Conservation (phyloP, 139 green algal genomes). For the Eudorina sp. region DNA sequence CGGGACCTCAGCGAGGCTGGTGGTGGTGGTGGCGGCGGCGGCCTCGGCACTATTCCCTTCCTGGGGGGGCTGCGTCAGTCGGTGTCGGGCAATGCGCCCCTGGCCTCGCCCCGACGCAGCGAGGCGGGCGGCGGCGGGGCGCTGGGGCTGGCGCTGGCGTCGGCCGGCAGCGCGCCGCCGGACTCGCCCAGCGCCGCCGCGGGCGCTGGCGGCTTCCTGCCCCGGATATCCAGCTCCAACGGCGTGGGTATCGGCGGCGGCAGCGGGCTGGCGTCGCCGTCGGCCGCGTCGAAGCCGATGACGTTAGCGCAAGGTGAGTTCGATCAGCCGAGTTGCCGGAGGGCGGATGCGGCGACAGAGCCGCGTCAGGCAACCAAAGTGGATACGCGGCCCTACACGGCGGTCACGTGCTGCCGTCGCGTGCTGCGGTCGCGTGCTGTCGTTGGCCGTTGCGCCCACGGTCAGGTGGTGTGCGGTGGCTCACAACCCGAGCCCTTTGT, state of each 20-base stretch:
- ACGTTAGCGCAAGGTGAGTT: constrained; percentile 17
- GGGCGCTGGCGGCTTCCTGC: background rate
- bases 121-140: background rate
- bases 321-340: background rate
- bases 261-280: background rate
- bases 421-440: background rate
- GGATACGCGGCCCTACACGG: too few relatives aligned
- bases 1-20: background rate
- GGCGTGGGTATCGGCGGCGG: background rate
- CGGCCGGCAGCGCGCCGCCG: background rate
- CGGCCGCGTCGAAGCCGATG: background rate
- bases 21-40: background rate
- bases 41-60: too few relatives aligned
- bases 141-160: background rate
- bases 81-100: background rate
- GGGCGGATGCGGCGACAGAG: too few relatives aligned
- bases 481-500: too few relatives aligned
- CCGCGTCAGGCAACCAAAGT: background rate
- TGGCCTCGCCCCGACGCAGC: background rate
- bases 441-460: background rate
- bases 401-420: too few relatives aligned
- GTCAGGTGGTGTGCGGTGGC: background rate
- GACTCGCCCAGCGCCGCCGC: background rate
- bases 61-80: background rate
- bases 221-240: background rate